These are phyloP conservation scores for Hsuehochloa calcarea DNA, from an alignment of 176 grass and related monocot genomes.

Conservation along the genomic window DNA sequence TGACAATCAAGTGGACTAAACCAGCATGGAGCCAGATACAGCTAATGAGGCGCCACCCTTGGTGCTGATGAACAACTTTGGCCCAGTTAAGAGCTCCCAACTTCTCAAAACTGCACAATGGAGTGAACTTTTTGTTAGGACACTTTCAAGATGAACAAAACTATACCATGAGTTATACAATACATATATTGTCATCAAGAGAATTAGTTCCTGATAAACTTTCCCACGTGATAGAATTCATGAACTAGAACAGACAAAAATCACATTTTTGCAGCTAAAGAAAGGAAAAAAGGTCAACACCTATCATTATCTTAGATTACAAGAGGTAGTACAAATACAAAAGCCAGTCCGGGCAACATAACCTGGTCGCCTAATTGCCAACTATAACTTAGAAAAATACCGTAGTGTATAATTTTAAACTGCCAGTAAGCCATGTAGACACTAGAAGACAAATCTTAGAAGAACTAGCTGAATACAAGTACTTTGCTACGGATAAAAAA, in stretches of 20 bases:
- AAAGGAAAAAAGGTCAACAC: background rate
- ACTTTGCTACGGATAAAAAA: too few species aligned
- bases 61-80: constrained; percentile 74
- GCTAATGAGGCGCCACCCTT: constrained; percentile 82
- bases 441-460: constrained; percentile 14
- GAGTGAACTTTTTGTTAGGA: background rate
- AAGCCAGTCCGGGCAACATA: background rate
- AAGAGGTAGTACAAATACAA: background rate
- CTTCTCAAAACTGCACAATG: constrained; percentile 65
- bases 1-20: constrained; percentile 75
- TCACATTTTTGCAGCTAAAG: background rate
- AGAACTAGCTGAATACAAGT: too few species aligned
- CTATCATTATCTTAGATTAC: background rate
- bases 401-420: background rate
- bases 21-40: constrained; percentile 90
- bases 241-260: background rate
- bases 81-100: constrained; percentile 90
- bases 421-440: background rate
- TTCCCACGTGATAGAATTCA: background rate
- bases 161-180: background rate
- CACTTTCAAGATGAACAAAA: constrained; percentile 8
- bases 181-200: background rate
- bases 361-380: background rate
- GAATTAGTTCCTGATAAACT: background rate
- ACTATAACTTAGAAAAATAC: background rate